These are phyloP conservation scores for Scheffersomyces segobiensis DNA, from an alignment of 1,139 yeast genomes.

Conservation along the genomic window DNA sequence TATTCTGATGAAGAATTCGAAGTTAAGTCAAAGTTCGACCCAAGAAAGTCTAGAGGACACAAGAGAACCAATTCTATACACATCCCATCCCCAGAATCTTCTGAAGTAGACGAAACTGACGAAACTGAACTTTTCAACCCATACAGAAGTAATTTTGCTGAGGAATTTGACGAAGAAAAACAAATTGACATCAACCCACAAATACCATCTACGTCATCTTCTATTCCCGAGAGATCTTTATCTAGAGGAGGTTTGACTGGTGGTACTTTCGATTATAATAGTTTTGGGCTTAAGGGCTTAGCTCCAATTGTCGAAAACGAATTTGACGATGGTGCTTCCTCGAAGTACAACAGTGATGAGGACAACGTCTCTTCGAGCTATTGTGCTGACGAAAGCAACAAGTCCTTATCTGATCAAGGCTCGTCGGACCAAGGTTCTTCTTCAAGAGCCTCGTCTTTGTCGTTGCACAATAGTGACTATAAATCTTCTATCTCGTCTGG, in stretches of 20 bases:
- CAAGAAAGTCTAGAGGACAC: conserved; percentile 14
- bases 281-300: conserved; percentile 38
- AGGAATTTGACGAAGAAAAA: conserved; percentile 6
- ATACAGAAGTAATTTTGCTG: conserved; percentile 5
- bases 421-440: conserved; percentile 26
- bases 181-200: background rate
- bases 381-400: conserved; percentile 15
- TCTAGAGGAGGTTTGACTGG: background rate
- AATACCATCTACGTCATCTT: background rate
- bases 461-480: conserved; percentile 43
- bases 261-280: conserved; percentile 25
- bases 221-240: background rate
- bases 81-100: conserved; percentile 13
- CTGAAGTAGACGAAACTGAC: conserved; percentile 14
- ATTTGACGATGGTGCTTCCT: conserved; percentile 31
- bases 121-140: conserved; percentile 6
- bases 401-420: conserved; percentile 7
- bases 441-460: conserved; percentile 40
- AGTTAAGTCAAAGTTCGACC: conserved; percentile 15
- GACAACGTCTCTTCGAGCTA: conserved; percentile 20
- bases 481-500: conserved; percentile 24
- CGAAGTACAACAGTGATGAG: conserved; percentile 37
- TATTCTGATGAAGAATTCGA: conserved; percentile 8
- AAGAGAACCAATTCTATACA: conserved; percentile 11
- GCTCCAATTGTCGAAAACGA: conserved; percentile 43